These are phyloP conservation scores for Fusarium nodosum DNA, from an alignment of 2,329 filamentous ascomycete species.

Conservation along the genomic window DNA sequence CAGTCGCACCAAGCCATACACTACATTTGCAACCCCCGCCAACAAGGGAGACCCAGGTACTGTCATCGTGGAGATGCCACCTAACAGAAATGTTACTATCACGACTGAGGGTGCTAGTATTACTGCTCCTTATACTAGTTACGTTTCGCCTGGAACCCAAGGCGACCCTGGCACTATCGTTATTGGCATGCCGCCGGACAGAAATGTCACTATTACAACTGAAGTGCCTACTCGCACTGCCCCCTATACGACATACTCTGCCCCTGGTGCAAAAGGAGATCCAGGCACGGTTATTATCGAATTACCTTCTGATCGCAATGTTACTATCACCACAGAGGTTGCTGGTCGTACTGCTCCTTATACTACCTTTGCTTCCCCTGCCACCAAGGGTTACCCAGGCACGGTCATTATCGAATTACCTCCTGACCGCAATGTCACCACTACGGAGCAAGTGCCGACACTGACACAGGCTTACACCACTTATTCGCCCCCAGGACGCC, in stretches of 20 bases:
- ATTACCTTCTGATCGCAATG: conserved; percentile 20
- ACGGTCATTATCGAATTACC: conserved; percentile 29
- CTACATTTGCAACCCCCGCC: conserved; percentile 1
- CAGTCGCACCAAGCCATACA: conserved; percentile 10
- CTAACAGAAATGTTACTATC: conserved; percentile 13
- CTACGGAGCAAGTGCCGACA: conserved; percentile 5
- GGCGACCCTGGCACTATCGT: conserved; percentile 26
- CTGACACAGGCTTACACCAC: conserved; percentile 18
- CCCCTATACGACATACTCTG: conserved; percentile 23
- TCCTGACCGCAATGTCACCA: conserved; percentile 25
- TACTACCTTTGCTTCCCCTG: conserved; percentile 18
- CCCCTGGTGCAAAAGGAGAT: conserved; percentile 15
- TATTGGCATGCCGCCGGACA: conserved; percentile 13
- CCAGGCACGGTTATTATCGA: conserved; percentile 29
- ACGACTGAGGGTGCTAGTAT: conserved; percentile 4
- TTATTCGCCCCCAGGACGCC: conserved; percentile 13
- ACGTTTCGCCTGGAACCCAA: background rate
- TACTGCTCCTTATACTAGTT: conserved; percentile 15
- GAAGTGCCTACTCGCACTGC: conserved; percentile 4
- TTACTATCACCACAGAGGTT: conserved; percentile 30
- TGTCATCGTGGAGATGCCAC: conserved; percentile 18
- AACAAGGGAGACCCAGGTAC: conserved; percentile 19
- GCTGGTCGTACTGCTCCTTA: conserved; percentile 16
- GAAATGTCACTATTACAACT: conserved; percentile 26
- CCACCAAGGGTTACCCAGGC: conserved; percentile 18